A percentile compares a stretch with the other conserved stretches of the same genome.
These are phyloP conservation scores for Fusarium chaquense DNA, from an alignment of 2,329 filamentous ascomycete species.

Conservation along the genomic window DNA sequence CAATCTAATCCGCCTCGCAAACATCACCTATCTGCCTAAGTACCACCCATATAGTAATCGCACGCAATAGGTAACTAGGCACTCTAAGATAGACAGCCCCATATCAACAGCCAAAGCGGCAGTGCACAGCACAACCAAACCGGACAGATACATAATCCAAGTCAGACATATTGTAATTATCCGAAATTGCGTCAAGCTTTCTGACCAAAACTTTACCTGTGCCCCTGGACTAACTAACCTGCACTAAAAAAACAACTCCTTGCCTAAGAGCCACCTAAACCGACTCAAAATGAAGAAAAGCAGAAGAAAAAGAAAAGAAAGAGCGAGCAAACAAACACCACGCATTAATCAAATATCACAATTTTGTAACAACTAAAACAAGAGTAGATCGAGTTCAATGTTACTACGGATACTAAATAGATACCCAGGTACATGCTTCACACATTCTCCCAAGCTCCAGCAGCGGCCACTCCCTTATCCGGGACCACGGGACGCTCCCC, in stretches of 20 bases:
- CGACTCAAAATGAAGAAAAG: not conserved
- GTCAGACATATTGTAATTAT: not conserved
- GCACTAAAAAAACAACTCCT: not conserved
- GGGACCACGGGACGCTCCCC: constrained; percentile 20
- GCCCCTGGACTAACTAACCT: not conserved
- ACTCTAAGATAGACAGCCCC: not conserved
- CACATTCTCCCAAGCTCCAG: not conserved
- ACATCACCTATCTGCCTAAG: not conserved
- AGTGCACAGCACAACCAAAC: not conserved
- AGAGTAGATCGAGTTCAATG: no score
- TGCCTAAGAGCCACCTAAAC: not conserved
- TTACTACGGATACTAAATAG: not conserved
- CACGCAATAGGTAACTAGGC: not conserved
- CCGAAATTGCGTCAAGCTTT: constrained; percentile 4
- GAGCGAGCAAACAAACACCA: not conserved
- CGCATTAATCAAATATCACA: not conserved
- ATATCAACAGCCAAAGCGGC: not conserved
- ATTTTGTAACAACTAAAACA: not conserved
- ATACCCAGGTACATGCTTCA: no score
- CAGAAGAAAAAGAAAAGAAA: not conserved
- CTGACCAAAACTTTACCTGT: not conserved
- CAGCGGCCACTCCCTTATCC: not conserved
- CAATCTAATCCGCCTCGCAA: not conserved
- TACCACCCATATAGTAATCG: not conserved
- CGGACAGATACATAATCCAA: not conserved